Evolutionary conservation across 75 land plant genomes (phyloP), one percentile per base, ranked within the genome.

Genomic region (Sequoiadendron giganteum): DNA sequence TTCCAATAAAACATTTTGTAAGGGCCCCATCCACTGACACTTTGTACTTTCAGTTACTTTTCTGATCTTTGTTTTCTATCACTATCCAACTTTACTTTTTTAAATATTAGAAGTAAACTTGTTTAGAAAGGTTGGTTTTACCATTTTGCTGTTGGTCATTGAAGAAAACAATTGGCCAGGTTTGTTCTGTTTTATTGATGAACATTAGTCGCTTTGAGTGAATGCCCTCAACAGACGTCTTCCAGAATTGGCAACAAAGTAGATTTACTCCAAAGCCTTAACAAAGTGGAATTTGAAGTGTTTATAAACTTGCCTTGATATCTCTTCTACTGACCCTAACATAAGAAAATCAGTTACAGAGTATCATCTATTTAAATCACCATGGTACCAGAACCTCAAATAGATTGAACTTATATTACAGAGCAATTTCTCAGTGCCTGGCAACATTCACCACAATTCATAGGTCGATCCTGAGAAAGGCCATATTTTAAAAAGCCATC

Each of bases 401-500:
- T 34, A 34, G 36, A 34, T 34, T 75, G 38, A 11, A 75, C 34
- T 75, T 75, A 14, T 75, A 11, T 75, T 75, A 75, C 39, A 75
- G 70, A 25, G 77, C 38, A 75, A 4, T 75, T 39, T 34, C 38
- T 30, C 13, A 13, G 39, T 34, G 10, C 38, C 34, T 25, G 16
- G 13, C 13, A 75, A 75, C 38, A 32, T 1, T 30, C 77, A 75
- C 38, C 13, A 75, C 77, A 13, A 32, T 11, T 34, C 38, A 11
- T 32, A 75, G 65, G 25, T 18, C 0, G 2, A 21, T 58, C 70
- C 77, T 75, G 38, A 75, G 77, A 34, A 75, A 75, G 77, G 38
- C 15, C 77, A 48, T 93, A 87, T 21, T 85, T 21, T 49, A 93
- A 78, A 88, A 93, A 96, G 1, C 87, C 89, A 21, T 94, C 89